Conservation (phyloP, 352 stramenopile genomes). For the Phytophthora ohioensis region DNA sequence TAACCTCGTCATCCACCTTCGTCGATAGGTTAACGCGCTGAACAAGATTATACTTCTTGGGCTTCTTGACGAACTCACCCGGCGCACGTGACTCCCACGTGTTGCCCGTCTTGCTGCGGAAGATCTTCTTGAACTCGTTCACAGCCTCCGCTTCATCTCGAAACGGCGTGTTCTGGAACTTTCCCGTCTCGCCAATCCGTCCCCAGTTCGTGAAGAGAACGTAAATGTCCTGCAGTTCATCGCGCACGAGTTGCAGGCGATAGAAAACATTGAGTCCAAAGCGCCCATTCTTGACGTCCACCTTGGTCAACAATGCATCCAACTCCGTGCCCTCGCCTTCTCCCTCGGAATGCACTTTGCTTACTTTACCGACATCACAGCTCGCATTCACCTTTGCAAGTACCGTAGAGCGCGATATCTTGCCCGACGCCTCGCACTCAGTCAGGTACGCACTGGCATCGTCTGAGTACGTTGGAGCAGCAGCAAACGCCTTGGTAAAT, state of each 20-base stretch:
- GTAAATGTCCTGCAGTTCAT: slow-evolving; percentile 74
- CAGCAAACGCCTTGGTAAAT: slow-evolving; percentile 37
- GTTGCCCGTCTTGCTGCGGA: slow-evolving; percentile 80
- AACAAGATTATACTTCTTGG: slow-evolving; percentile 80
- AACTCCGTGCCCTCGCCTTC: slow-evolving; percentile 54
- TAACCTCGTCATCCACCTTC: slow-evolving; percentile 66
- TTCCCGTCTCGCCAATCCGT: slow-evolving; percentile 73
- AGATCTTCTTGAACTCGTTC: slow-evolving; percentile 87
- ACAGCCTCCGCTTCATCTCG: slow-evolving; percentile 56
- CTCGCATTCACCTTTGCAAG: slow-evolving; percentile 58
- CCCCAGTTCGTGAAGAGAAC: slow-evolving; percentile 88
- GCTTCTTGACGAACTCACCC: slow-evolving; percentile 64
- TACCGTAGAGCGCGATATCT: slow-evolving; percentile 59
- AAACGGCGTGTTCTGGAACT: slow-evolving; percentile 86
- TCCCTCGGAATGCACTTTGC: slow-evolving; percentile 44
- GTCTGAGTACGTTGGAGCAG: slow-evolving; percentile 46
- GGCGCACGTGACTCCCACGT: slow-evolving; percentile 55
- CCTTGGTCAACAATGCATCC: slow-evolving; percentile 73
- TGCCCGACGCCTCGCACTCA: slow-evolving; percentile 60
- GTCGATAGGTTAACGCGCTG: slow-evolving; percentile 67
- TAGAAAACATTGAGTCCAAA: slow-evolving; percentile 87
- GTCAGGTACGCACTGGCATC: slow-evolving; percentile 63
- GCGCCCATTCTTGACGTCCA: slow-evolving; percentile 75
- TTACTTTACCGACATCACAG: slow-evolving; percentile 70
- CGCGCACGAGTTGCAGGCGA: slow-evolving; percentile 70